Percentiles rank a stretch among this genome's conserved stretches.
Evolutionary conservation across 1,139 yeast species (phyloP).

Genomic region (Kodamaea alishanica): DNA sequence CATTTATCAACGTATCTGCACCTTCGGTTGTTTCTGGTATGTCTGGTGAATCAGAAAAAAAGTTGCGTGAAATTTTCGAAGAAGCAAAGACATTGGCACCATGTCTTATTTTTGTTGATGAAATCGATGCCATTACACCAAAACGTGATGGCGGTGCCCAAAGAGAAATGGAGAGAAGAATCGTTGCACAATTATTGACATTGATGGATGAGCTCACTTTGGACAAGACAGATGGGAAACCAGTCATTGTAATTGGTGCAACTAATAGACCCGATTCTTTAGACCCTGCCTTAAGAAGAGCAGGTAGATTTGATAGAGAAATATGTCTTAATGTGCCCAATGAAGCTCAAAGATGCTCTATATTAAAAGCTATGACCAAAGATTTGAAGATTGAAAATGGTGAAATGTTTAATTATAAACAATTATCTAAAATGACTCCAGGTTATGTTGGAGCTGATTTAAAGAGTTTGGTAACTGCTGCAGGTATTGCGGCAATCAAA

Average conservation of each 20-base stretch:
- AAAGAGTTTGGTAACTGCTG: conserved; percentile 90
- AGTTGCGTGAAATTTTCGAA: conserved; percentile 85
- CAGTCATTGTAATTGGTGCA: conserved; percentile 60
- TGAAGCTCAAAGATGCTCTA: conserved; percentile 75
- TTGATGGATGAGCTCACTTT: conserved; percentile 89
- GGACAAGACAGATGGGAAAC: conserved; percentile 86
- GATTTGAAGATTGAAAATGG: conserved; percentile 61
- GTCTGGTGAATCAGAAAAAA: conserved; percentile 99
- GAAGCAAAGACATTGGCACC: conserved; percentile 92
- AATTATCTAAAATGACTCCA: conserved; percentile 88
- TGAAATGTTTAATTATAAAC: conserved; percentile 57
- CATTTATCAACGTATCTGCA: conserved; percentile 87
- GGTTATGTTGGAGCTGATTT: conserved; percentile 98
- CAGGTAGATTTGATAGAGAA: conserved; percentile 66
- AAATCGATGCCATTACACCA: conserved; percentile 97
- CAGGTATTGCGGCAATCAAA: conserved; percentile 92
- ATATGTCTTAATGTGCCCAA: conserved; percentile 82
- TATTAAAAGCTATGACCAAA: conserved; percentile 69
- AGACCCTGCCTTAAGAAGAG: conserved; percentile 97
- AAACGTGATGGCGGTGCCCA: conserved; percentile 95
- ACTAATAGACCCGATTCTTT: conserved; percentile 89
- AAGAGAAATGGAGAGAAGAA: conserved; percentile 96
- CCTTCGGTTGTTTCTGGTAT: conserved; percentile 98
- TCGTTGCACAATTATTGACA: conserved; percentile 90
- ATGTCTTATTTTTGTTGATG: conserved; percentile 89